Base-by-base conservation (phyloP, 768 basidiomycete species). In the Lentinula edodes region DNA sequence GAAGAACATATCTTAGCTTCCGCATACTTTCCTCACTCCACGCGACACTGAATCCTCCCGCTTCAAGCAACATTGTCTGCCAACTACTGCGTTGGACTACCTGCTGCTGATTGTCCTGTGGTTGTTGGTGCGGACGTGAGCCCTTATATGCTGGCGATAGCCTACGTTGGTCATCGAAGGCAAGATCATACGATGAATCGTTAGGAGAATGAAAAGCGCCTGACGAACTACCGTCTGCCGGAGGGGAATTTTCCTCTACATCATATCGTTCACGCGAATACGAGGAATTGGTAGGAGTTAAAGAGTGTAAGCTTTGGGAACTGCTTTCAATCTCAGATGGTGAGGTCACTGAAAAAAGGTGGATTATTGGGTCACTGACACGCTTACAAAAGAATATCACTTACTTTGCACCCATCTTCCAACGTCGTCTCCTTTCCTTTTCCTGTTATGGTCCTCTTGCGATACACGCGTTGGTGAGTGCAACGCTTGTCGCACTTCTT, bases 21-120 rank as follows among this genome's bases (percentile, higher is more conserved):
- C 90, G 79, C 89, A 96, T 90, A 68, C 88, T 93, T 72, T 95
- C 94, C 64, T 95, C 93, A 71, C 92, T 93, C 36, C 95, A 78
- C 7, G 94, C 93, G 0, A 91, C 92, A 61, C 92, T 84, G 38
- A 96, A 78, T 8, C 61, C 53, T 39, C 93, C 92, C 2, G 92
- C 93, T 73, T 95, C 93, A 23, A 89, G 78, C 43, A 95, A 75
- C 32, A 95, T 82, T 0, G 89, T 83, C 66, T 94, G 92, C 93
- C 91, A 93, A 45, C 90, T 78, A 71, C 89, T 89, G n/a, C 92
- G 81, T 52, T 83, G 83, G 6, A 81, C 84, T 9, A 91, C 84
- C 68, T 88, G 83, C 23, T 79, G 79, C 9, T 50, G 58, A 32
- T 28, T n/a, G 9, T 56, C 41, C 15, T 56, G 20, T 10, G 36